These are phyloP conservation scores for Biscogniauxia marginata DNA, from an alignment of 2,329 filamentous ascomycete species.

Conservation along the genomic window DNA sequence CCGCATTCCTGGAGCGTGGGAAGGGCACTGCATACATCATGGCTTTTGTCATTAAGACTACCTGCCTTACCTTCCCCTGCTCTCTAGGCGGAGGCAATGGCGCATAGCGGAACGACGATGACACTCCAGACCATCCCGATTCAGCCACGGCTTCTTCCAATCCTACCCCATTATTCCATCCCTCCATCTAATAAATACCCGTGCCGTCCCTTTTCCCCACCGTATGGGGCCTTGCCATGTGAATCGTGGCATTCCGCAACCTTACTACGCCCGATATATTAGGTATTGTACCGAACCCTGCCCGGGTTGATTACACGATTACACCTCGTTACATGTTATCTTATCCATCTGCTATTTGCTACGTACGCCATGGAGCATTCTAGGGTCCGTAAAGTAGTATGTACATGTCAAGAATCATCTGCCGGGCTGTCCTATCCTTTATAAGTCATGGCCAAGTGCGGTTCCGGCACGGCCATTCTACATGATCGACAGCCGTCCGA, in stretches of 20 bases:
- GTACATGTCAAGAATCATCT: not conserved
- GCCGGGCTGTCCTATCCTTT: not conserved
- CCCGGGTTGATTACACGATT: not conserved
- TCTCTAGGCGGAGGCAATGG: constrained; percentile 9
- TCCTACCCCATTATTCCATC: constrained; percentile 20
- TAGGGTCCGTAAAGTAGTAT: not conserved
- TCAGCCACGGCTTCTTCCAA: constrained; percentile 28
- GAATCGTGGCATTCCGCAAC: constrained; percentile 1
- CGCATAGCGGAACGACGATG: constrained; percentile 22
- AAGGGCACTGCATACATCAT: constrained; percentile 1
- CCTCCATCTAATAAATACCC: constrained; percentile 24
- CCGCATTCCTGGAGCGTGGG: constrained; percentile 17
- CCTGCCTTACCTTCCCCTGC: not conserved
- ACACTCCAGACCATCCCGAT: constrained; percentile 27
- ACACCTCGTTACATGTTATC: not conserved
- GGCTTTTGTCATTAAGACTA: constrained; percentile 6
- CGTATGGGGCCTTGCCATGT: not conserved
- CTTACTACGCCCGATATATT: not conserved
- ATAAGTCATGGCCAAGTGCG: not conserved
- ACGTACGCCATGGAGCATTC: not conserved
- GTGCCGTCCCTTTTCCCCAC: constrained; percentile 25
- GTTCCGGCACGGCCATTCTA: not conserved
- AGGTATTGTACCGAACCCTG: not conserved
- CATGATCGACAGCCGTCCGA: constrained; percentile 3
- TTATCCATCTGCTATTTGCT: not conserved